Evolutionary conservation across 1,284 basidiomycete genomes (phyloP), one percentile per base, ranked within the genome.

Genomic region (Boletus mariae): DNA sequence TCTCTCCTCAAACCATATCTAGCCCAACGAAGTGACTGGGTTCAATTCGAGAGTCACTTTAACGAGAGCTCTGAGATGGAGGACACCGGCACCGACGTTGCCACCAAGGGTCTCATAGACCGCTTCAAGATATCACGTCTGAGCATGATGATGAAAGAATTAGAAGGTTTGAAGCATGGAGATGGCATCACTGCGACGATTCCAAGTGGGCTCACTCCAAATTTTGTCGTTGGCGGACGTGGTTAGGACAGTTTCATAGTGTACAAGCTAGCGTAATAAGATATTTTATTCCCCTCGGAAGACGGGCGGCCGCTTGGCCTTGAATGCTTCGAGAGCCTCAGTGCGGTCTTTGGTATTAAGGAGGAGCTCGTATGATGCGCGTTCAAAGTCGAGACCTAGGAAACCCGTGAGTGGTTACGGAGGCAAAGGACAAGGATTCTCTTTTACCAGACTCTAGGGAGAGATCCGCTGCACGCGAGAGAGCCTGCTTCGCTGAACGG

Each of bases 1-100:
- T 79, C 80, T 13, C 78, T 98, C 26, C 80, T 99, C 29, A 86
- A 89, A 46, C 97, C 97, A 0, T 99, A 98, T 68, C 80, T 99
- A 25, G 83, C 89, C 40, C 85, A 94, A 63, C 84, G 97, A 43
- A 88, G 86, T 56, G 97, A 99, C 70, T 99, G 88, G 86, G 80
- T 79, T 28, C 82, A 88, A 60, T 86, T 88, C 55, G 85, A 87
- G 63, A 90, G 84, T 65, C 79, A 82, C 12, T 90, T 90, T 71
- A 83, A 85, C 61, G 85, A 87, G 58, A 71, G 72, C 32, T 72
- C 75, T 23, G 80, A 70, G 25, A 71, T 71, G 23, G 79, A 79
- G 20, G 80, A 77, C 51, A 56, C 61, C 6, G 65, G 66, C 17
- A 59, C 73, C 3, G 80, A 75, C 41, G 61, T 62, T 5, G 56